A percentile compares a stretch with the other conserved stretches of the same genome.
Evolutionary conservation across 2,329 filamentous ascomycete genomes (phyloP).

Genomic region (Fusarium pseudoanthophilum): DNA sequence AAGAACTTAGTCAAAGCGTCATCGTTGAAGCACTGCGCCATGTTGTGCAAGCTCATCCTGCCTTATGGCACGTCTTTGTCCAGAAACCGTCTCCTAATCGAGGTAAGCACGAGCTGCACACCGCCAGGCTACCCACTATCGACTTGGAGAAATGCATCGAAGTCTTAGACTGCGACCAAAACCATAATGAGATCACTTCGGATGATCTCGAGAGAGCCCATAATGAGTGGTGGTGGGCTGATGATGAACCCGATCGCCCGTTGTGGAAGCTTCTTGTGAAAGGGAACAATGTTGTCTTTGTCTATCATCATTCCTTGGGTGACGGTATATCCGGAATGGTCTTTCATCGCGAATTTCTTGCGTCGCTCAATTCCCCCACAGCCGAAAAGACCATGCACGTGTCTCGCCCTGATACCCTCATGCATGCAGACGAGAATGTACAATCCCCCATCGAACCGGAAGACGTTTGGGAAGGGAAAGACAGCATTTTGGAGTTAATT

Average conservation of each 20-base stretch:
- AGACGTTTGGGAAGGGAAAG: background rate
- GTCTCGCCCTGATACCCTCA: background rate
- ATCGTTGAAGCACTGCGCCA: background rate
- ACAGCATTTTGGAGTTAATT: background rate
- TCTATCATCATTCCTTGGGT: slow-evolving; percentile 32
- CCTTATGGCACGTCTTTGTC: background rate
- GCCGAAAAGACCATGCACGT: fast-evolving
- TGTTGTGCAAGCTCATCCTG: background rate
- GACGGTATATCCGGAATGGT: slow-evolving; percentile 25
- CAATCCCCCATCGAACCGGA: background rate
- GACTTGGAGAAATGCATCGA: slow-evolving; percentile 31
- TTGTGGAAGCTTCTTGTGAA: slow-evolving; percentile 32
- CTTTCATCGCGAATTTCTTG: slow-evolving; percentile 28
- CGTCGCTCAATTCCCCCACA: background rate
- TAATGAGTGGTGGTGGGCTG: slow-evolving; percentile 29
- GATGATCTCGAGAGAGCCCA: slow-evolving; percentile 21
- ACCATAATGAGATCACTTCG: background rate
- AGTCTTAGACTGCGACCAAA: background rate
- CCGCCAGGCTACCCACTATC: slow-evolving; percentile 22
- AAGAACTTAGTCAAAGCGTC: background rate
- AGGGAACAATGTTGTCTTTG: slow-evolving; percentile 21
- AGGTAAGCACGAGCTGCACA: background rate
- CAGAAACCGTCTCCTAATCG: background rate
- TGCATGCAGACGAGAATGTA: background rate
- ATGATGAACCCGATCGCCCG: slow-evolving; percentile 15